Evolutionary conservation across 208 protist genomes (phyloP).

Genomic region (Leishmania arabica): DNA sequence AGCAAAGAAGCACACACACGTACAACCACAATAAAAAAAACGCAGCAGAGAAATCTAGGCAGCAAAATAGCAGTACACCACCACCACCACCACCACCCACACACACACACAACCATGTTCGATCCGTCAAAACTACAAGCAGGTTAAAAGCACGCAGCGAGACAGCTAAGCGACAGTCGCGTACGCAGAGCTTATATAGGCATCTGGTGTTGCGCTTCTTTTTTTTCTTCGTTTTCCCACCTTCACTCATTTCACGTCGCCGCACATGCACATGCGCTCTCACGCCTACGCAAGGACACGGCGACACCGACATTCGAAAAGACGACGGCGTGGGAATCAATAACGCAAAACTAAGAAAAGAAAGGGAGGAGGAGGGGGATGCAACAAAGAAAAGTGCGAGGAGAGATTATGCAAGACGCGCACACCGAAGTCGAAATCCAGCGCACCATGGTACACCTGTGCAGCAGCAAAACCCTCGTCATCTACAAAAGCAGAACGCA

Average conservation of each 20-base stretch:
- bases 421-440: neutral
- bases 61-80: neutral
- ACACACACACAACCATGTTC: neutral
- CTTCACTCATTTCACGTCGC: too few relatives aligned
- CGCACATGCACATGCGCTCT: neutral
- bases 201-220: too few relatives aligned
- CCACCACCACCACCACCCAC: neutral
- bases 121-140: neutral
- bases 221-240: too few relatives aligned
- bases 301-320: neutral
- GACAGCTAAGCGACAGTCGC: neutral
- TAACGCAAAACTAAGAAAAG: neutral
- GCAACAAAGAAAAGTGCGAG: conserved; percentile 4
- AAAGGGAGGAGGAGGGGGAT: neutral
- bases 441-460: neutral
- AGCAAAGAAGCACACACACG: neutral
- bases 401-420: neutral
- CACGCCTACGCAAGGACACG: neutral
- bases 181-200: neutral
- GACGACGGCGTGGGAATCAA: neutral
- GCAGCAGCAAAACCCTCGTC: neutral
- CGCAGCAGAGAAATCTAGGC: neutral
- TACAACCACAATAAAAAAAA: neutral
- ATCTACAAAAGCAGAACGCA: neutral
- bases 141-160: neutral